These are phyloP conservation scores for Rhodotorula graminis DNA, from an alignment of 768 basidiomycete species.

Conservation along the genomic window DNA sequence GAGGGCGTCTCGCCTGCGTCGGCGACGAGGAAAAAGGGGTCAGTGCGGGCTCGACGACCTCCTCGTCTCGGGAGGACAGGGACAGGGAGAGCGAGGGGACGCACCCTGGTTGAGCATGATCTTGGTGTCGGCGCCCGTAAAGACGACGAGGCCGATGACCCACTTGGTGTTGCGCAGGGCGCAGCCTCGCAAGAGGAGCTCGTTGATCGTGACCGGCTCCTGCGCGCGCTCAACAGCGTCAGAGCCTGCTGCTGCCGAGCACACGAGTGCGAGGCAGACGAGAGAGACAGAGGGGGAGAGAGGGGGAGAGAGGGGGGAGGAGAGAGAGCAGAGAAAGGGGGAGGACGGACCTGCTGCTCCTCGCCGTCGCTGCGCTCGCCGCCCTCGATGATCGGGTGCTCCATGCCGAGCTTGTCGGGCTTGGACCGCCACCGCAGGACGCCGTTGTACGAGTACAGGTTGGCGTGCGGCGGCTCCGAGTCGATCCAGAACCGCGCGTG, in stretches of 20 bases:
- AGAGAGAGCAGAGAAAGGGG: too few relatives aligned
- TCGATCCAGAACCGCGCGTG: slow-evolving; percentile 81
- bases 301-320: background rate
- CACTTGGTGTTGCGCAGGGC: slow-evolving; percentile 89
- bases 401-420: slow-evolving; percentile 55
- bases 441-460: slow-evolving; percentile 84
- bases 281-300: too few relatives aligned
- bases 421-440: slow-evolving; percentile 65
- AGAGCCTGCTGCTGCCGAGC: too few relatives aligned
- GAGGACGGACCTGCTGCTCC: slow-evolving; percentile 35
- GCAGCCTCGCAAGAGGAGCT: slow-evolving; percentile 84
- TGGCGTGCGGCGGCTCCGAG: slow-evolving; percentile 87
- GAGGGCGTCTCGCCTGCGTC: slow-evolving; percentile 72
- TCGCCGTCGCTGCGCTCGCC: slow-evolving; percentile 20
- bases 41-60: background rate
- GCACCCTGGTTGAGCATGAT: slow-evolving; percentile 49
- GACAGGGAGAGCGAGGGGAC: background rate
- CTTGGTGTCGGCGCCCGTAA: slow-evolving; percentile 79
- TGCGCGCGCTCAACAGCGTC: background rate
- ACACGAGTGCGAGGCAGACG: too few relatives aligned
- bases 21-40: too few relatives aligned
- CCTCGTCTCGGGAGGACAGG: too few relatives aligned
- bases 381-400: slow-evolving; percentile 36
- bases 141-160: slow-evolving; percentile 89
- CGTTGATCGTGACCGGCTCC: slow-evolving; percentile 71